Evolutionary conservation across 2,329 filamentous ascomycete genomes (phyloP), one percentile per base, ranked within the genome.

Genomic region (Alternaria tenuissima): DNA sequence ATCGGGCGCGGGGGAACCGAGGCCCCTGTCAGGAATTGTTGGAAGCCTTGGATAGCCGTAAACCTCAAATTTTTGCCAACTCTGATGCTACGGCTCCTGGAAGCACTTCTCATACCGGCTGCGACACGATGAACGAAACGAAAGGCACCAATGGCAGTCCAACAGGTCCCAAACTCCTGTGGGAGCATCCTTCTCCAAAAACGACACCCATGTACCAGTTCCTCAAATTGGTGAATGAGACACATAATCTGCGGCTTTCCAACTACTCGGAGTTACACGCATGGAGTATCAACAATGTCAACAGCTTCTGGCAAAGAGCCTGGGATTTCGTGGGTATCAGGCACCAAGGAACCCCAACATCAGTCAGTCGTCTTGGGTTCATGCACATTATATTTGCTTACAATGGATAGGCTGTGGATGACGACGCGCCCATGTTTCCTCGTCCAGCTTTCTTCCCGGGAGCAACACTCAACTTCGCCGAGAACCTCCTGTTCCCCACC

Each of bases 401-500:
- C 18, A 24, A n/a, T 30, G 3, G 11, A 26, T 70, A 94, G 89
- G 90, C 92, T 42, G 82, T 97, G 18, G 87, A 91, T 24, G 76
- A 85, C 41, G 79, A 87, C 55, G 85, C 88, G 6, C 83, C 87
- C 47, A 91, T 98, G 85, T 98, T 93, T 71, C 94, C 94, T 24
- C 89, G 93, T 24, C 94, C 94, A 7, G 83, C 89, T 61, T 98
- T 97, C 83, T 98, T 97, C 77, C 78, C 88, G 57, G 90, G 89
- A 9, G 87, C 91, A 14, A 88, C 84, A 59, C 84, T 98, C 66
- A 99, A 98, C 79, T 98, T 97, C 76, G 94, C 94, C 26, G 92
- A 98, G 81, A 99, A 99, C 77, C 84, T 98, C 55, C 87, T 99
- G 4, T 97, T 90, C 76, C 94, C 94, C 4, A 78, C 82, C 3